Conservation (phyloP, 2,329 filamentous ascomycete genomes). For the Paraconiothyrium sp. region DNA sequence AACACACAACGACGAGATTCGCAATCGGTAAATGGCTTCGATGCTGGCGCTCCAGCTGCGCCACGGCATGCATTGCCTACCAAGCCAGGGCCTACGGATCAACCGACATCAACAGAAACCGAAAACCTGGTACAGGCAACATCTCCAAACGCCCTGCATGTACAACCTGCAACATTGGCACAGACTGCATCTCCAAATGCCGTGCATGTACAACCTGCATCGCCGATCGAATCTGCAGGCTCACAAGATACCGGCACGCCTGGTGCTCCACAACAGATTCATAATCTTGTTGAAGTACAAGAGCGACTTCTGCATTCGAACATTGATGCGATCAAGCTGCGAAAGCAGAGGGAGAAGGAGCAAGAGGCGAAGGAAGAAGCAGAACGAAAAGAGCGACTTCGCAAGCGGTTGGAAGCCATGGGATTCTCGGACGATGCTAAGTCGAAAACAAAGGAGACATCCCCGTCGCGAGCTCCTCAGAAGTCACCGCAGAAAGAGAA, state of each 20-base stretch:
- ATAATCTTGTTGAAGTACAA: slow-evolving; percentile 72
- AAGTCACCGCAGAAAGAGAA: slow-evolving; percentile 58
- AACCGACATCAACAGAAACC: slow-evolving; percentile 65
- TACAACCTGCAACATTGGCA: slow-evolving; percentile 37
- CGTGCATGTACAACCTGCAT: slow-evolving; percentile 44
- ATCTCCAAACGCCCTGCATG: slow-evolving; percentile 44
- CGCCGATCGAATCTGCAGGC: slow-evolving; percentile 46
- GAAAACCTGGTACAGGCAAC: slow-evolving; percentile 30
- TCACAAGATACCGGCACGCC: slow-evolving; percentile 40
- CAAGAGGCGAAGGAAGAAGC: slow-evolving; percentile 77
- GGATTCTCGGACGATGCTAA: slow-evolving; percentile 61
- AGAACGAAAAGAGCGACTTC: slow-evolving; percentile 75
- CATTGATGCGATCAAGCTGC: slow-evolving; percentile 73
- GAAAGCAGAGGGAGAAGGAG: slow-evolving; percentile 63
- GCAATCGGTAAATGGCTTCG: slow-evolving; percentile 42
- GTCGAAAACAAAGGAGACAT: slow-evolving; percentile 48
- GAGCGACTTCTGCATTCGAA: slow-evolving; percentile 75
- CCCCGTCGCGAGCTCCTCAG: slow-evolving; percentile 44
- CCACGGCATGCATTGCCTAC: slow-evolving; percentile 31
- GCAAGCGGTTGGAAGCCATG: slow-evolving; percentile 75
- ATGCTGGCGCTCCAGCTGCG: slow-evolving; percentile 31
- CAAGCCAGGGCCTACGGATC: slow-evolving; percentile 89
- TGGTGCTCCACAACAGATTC: slow-evolving; percentile 58
- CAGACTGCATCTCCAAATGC: slow-evolving; percentile 39
- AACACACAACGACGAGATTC: slow-evolving; percentile 42